A percentile compares a stretch with the other conserved stretches of the same genome.
Evolutionary conservation across 2,329 filamentous ascomycete species (phyloP).

Genomic region (Ustulina deusta): DNA sequence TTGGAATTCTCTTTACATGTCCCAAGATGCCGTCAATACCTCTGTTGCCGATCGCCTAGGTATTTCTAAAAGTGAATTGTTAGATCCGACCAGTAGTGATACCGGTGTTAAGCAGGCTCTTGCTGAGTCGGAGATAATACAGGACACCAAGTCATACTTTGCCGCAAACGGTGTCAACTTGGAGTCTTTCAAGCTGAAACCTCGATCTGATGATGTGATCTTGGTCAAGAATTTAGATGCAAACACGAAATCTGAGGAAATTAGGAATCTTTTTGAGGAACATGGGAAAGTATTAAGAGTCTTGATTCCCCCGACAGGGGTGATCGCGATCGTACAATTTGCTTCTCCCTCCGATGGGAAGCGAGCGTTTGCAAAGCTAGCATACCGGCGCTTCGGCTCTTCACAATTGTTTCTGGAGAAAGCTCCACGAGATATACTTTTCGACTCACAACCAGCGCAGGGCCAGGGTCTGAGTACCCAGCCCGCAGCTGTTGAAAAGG

Average conservation of each 20-base stretch:
- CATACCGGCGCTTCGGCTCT: slow-evolving; percentile 91
- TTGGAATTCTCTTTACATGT: slow-evolving; percentile 99
- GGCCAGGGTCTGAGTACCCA: slow-evolving; percentile 45
- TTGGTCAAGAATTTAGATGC: slow-evolving; percentile 96
- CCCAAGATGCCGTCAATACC: slow-evolving; percentile 91
- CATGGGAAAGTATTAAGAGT: slow-evolving; percentile 85
- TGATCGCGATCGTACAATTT: slow-evolving; percentile 94
- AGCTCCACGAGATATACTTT: slow-evolving; percentile 85
- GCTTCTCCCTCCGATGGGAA: slow-evolving; percentile 82
- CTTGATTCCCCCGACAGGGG: slow-evolving; percentile 91
- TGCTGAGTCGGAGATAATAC: slow-evolving; percentile 94
- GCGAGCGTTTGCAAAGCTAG: slow-evolving; percentile 83
- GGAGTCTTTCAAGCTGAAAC: slow-evolving; percentile 86
- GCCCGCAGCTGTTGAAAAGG: slow-evolving; percentile 65
- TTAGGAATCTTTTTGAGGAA: slow-evolving; percentile 85
- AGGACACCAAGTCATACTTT: slow-evolving; percentile 96
- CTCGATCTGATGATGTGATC: slow-evolving; percentile 87
- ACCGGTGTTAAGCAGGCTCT: slow-evolving; percentile 96
- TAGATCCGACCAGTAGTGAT: slow-evolving; percentile 96
- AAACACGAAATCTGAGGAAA: slow-evolving; percentile 81
- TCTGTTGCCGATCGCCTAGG: slow-evolving; percentile 89
- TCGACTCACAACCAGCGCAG: slow-evolving; percentile 47
- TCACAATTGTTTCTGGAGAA: slow-evolving; percentile 89
- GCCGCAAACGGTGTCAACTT: slow-evolving; percentile 88
- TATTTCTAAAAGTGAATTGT: slow-evolving; percentile 87